Conservation (phyloP, 139 green algal species). For the Volvox reticuliferus region DNA sequence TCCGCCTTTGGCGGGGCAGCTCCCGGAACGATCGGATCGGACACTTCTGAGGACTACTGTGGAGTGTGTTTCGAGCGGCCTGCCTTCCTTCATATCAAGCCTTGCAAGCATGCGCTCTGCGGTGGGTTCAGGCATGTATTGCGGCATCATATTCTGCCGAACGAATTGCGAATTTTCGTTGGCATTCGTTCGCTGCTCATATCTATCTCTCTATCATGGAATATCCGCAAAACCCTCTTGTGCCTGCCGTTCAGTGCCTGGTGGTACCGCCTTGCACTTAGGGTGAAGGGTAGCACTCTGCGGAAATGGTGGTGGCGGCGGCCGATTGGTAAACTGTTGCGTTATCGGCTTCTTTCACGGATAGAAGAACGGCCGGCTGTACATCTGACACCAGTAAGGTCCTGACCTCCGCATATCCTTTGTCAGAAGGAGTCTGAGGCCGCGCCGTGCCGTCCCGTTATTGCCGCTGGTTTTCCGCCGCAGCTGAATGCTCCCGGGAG, state of each 20-base stretch:
- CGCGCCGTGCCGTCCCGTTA: neutral
- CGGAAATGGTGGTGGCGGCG: neutral
- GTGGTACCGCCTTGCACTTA: neutral
- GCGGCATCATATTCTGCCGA: no score
- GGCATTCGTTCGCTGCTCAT: no score
- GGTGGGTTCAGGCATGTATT: neutral
- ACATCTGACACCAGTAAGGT: no score
- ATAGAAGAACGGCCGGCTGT: no score
- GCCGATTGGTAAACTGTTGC: neutral
- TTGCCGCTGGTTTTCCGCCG: neutral
- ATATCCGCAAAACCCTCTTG: no score
- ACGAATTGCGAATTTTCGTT: no score
- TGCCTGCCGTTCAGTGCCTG: neutral
- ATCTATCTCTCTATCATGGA: no score
- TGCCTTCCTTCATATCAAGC: neutral
- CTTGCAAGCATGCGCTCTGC: constrained; percentile 31
- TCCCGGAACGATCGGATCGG: neutral
- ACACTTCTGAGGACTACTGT: constrained; percentile 24
- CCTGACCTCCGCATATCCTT: no score
- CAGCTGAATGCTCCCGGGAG: constrained; percentile 40
- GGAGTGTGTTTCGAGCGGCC: constrained; percentile 43
- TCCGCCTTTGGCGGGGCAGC: neutral
- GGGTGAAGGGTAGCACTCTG: no score
- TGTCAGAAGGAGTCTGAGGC: no score
- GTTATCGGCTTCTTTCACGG: no score